Evolutionary conservation across 805 yeast genomes (phyloP).

Genomic region (Yamadazyma ubonensis): DNA sequence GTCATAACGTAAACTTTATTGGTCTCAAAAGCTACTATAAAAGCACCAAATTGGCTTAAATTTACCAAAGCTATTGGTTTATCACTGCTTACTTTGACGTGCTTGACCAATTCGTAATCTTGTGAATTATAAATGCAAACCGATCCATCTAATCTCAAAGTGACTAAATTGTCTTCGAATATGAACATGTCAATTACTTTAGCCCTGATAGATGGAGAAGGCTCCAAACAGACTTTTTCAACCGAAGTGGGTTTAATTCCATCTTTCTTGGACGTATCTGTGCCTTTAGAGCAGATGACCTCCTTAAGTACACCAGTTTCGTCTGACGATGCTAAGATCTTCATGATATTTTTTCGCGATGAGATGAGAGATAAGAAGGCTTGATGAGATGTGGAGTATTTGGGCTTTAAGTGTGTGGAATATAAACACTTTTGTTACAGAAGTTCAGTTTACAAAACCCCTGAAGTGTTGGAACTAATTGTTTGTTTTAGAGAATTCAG

Average conservation of each 20-base stretch:
- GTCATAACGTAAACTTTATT: conserved; percentile 42
- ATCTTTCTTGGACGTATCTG: conserved; percentile 74
- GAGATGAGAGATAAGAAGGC: no score
- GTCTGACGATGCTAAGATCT: conserved; percentile 59
- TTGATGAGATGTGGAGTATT: no score
- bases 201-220: conserved; percentile 26
- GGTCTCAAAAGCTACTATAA: conserved; percentile 47
- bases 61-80: conserved; percentile 33
- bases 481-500: no score
- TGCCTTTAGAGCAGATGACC: conserved; percentile 60
- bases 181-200: conserved; percentile 35
- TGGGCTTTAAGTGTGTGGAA: no score
- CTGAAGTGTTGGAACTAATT: no score
- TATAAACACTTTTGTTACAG: no score
- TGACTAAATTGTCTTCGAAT: conserved; percentile 37
- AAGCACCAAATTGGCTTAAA: conserved; percentile 27
- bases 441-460: no score
- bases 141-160: conserved; percentile 44
- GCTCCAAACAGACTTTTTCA: conserved; percentile 37
- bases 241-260: conserved; percentile 63
- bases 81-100: conserved; percentile 22
- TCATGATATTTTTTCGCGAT: conserved; percentile 41
- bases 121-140: conserved; percentile 38
- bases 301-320: conserved; percentile 69
- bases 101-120: conserved; percentile 34